These are phyloP conservation scores for Botryotinia convoluta DNA, from an alignment of 2,329 filamentous ascomycete species.

Conservation along the genomic window DNA sequence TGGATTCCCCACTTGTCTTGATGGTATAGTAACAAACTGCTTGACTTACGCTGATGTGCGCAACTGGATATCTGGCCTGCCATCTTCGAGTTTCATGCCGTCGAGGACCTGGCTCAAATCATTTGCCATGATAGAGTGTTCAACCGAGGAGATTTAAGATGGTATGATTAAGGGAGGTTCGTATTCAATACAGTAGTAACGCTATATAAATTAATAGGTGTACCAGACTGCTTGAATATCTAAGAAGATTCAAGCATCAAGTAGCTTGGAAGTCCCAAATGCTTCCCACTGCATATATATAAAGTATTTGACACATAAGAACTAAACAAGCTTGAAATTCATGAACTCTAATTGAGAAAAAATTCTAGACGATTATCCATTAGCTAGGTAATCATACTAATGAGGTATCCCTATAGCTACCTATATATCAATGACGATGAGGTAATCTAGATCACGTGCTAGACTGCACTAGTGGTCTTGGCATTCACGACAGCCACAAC, in stretches of 20 bases:
- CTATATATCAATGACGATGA: background rate
- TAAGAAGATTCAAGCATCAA: background rate
- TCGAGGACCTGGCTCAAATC: background rate
- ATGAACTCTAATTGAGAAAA: background rate
- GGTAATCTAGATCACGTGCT: background rate
- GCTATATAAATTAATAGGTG: background rate
- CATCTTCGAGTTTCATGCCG: conserved; percentile 8
- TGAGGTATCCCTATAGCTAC: no score
- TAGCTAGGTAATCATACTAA: background rate
- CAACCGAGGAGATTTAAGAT: background rate
- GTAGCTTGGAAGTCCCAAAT: background rate
- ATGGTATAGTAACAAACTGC: background rate
- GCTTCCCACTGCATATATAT: background rate
- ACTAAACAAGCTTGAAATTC: no score
- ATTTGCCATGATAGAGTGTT: conserved; percentile 3
- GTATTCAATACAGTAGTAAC: background rate
- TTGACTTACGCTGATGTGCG: conserved; percentile 16
- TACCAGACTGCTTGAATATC: background rate
- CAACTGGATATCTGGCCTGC: conserved; percentile 2
- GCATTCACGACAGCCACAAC: background rate
- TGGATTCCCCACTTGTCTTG: background rate
- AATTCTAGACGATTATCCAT: background rate
- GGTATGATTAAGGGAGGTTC: background rate
- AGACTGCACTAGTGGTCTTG: background rate
- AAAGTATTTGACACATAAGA: background rate